These are phyloP conservation scores for Ceratobasidium theobromae DNA, from an alignment of 1,284 basidiomycete genomes.

Conservation along the genomic window DNA sequence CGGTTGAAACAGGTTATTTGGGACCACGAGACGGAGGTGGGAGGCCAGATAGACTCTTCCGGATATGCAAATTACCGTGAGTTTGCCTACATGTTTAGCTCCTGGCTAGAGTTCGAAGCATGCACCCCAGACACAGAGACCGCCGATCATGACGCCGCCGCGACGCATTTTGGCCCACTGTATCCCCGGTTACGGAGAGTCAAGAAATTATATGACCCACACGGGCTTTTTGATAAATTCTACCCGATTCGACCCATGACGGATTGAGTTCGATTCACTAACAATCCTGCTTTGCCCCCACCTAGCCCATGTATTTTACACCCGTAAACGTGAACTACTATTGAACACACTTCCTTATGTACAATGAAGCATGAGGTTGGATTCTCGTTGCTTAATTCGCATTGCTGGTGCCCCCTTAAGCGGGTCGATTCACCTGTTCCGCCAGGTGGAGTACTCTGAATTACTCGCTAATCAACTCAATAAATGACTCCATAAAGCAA, in stretches of 20 bases:
- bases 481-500: no score
- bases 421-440: no score
- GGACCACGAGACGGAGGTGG: background rate
- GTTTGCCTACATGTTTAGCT: background rate
- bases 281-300: no score
- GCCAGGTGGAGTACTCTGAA: no score
- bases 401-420: no score
- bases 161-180: background rate
- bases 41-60: background rate
- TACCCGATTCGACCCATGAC: slow-evolving; percentile 9
- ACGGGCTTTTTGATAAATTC: slow-evolving; percentile 23
- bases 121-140: background rate
- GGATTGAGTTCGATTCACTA: no score
- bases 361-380: no score
- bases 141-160: slow-evolving; percentile 5
- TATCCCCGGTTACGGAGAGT: slow-evolving; percentile 9
- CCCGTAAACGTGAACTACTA: no score
- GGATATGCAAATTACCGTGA: slow-evolving; percentile 22
- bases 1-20: slow-evolving; percentile 9
- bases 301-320: no score
- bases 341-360: no score
- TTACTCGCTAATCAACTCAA: no score
- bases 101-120: background rate
- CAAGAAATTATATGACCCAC: slow-evolving; percentile 5
- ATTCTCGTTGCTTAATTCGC: no score